Evolutionary conservation across 2,329 filamentous ascomycete species (phyloP), one percentile per base, ranked within the genome.

Genomic region (Tothia fuscella): DNA sequence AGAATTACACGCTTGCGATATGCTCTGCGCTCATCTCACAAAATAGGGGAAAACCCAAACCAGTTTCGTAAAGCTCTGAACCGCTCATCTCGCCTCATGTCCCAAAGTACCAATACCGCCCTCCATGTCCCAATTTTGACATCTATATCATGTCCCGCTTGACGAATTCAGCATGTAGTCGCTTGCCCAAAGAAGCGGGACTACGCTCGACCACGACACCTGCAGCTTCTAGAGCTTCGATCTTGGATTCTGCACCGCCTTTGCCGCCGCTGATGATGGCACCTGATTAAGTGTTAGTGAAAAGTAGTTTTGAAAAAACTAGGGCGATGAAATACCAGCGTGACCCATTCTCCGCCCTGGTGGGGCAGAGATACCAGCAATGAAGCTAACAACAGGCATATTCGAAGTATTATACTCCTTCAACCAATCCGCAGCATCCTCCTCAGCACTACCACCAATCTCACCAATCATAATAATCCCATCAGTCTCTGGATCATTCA

Each of bases 381-480:
- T 96, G 70, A 98, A 98, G 66, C 82, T 86, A 56, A 96, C 91
- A 47, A 93, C 88, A 57, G 91, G 91, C 79, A 95, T 98, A 67
- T 87, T 82, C 63, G 79, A 71, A 46, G 79, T 88, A 76, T 98
- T 96, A 74, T 91, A 77, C 62, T 78, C 72, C 72, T 83, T 86
- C 61, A 96, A 70, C 75, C 93, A 98, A 57, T 96, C 91, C 56
- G 91, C 89, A 29, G 91, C 91, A 57, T 98, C 91, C 71, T 98
- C 91, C 72, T 98, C 91, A 46, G 91, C 91, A 47, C 83, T 85
- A 49, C 91, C 91, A 67, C 91, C 91, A 62, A 98, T 96, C 72
- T 96, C 91, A 61, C 91, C 91, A 63, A 98, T 96, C 91, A 98
- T 95, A 71, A 98, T 95, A 69, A 98, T 95, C 61, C 91, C 91